A percentile compares a stretch with the other conserved stretches of the same genome.
Evolutionary conservation across 2,329 filamentous ascomycete genomes (phyloP).

Genomic region (Emmonsia crescens): DNA sequence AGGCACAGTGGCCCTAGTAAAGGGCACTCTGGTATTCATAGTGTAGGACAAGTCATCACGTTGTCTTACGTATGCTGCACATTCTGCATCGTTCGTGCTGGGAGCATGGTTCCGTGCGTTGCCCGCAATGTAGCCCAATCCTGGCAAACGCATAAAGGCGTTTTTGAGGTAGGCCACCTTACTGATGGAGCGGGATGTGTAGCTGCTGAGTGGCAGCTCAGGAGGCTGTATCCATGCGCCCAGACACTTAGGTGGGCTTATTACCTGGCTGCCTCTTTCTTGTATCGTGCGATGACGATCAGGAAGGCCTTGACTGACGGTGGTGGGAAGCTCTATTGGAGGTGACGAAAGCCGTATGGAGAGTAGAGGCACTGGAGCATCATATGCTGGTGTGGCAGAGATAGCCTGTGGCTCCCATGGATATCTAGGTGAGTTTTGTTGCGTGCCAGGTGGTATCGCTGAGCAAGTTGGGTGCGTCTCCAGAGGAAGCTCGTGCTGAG

Average conservation of each 20-base stretch:
- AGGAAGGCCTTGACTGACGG: not conserved
- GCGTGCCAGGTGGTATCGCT: not conserved
- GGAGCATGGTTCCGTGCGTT: not conserved
- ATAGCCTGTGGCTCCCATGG: not conserved
- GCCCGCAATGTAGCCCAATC: not conserved
- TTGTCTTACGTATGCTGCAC: not conserved
- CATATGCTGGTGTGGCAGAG: not conserved
- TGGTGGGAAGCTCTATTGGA: not conserved
- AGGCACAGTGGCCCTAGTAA: not conserved
- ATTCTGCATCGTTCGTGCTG: not conserved
- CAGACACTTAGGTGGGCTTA: not conserved
- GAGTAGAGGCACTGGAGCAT: not conserved
- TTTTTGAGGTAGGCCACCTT: not conserved
- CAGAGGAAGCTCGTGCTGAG: not conserved
- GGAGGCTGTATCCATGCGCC: not conserved
- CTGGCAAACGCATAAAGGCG: not conserved
- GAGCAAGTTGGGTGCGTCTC: not conserved
- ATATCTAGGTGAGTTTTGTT: not conserved
- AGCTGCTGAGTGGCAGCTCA: not conserved
- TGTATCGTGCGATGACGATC: not conserved
- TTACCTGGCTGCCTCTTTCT: not conserved
- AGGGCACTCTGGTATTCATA: not conserved
- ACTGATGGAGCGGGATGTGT: too few relatives aligned
- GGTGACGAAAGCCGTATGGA: not conserved
- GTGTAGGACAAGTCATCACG: not conserved